A percentile compares a stretch with the other conserved stretches of the same genome.
Conservation (phyloP, 164 flowering plant genomes). For the Nymphaea thermarum region DNA sequence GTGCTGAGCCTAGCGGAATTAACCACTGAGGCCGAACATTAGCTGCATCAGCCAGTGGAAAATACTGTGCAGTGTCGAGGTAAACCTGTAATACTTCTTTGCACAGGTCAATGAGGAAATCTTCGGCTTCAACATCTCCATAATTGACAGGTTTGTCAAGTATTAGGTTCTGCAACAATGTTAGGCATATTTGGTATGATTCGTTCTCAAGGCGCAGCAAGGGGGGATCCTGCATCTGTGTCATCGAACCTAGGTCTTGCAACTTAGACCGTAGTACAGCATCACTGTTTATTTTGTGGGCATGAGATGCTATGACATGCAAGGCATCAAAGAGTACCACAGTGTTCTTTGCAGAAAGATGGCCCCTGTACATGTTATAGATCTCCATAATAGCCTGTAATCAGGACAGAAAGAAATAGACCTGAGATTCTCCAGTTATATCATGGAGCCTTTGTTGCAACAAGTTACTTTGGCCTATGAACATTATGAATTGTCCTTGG, state of each 20-base stretch:
- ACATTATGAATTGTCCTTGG: too few species aligned
- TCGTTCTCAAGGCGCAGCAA: slow-evolving; percentile 87
- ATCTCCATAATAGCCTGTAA: slow-evolving; percentile 92
- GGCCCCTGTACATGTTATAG: slow-evolving; percentile 66
- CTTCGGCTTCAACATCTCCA: slow-evolving; percentile 55
- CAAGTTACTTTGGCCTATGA: too few species aligned
- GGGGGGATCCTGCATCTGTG: slow-evolving; percentile 97
- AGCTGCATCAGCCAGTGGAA: slow-evolving; percentile 17
- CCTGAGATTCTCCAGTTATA: background rate
- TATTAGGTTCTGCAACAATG: slow-evolving; percentile 71
- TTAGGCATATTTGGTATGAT: slow-evolving; percentile 82
- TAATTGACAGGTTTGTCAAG: slow-evolving; percentile 35
- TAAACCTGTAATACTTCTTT: slow-evolving; percentile 70
- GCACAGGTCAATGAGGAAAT: slow-evolving; percentile 62
- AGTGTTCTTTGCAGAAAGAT: slow-evolving; percentile 53
- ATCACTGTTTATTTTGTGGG: slow-evolving; percentile 68
- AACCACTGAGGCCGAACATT: slow-evolving; percentile 29
- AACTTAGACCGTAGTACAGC: slow-evolving; percentile 51
- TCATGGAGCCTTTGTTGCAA: too few species aligned
- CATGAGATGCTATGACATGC: slow-evolving; percentile 70
- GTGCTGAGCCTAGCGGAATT: slow-evolving; percentile 84
- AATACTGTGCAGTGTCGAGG: slow-evolving; percentile 31
- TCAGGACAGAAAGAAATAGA: background rate
- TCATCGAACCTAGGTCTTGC: slow-evolving; percentile 70
- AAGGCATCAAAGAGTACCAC: slow-evolving; percentile 61